phyloP scores from a whole-genome alignment of 345 rosid species.

The Corymbia maculata region DNA sequence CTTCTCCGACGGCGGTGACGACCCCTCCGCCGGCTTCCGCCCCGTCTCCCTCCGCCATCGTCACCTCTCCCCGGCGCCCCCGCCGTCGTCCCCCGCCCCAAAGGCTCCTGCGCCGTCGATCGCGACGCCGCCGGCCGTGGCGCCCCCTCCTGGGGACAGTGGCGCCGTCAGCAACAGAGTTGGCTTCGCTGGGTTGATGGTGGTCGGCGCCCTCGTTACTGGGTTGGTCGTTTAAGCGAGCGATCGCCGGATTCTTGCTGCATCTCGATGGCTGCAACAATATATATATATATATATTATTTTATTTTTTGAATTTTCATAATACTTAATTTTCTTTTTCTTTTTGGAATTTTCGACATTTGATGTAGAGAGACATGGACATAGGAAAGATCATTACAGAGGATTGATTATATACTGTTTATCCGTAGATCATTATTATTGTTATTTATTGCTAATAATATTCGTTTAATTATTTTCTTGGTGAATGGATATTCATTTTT shows the following conservation, averaged over 20 bases:
- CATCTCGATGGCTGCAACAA: not conserved
- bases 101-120: not conserved
- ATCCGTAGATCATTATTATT: not conserved
- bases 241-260: not conserved
- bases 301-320: not conserved
- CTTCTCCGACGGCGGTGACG: not conserved
- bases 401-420: not conserved
- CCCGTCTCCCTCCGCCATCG: constrained; percentile 5
- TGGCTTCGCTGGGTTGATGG: not conserved
- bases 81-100: not conserved
- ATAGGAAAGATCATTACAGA: not conserved
- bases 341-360: not conserved
- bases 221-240: constrained; percentile 1
- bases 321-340: not conserved
- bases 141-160: constrained; percentile 1
- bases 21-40: not conserved
- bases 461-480: too few species aligned
- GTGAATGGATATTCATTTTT: too few species aligned
- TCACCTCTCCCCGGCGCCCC: constrained; percentile 4
- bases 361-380: not conserved
- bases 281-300: too few species aligned
- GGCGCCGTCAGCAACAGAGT: constrained; percentile 2
- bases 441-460: too few species aligned
- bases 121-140: not conserved
- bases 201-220: not conserved